Evolutionary conservation across 208 protist genomes (phyloP), one percentile per base, ranked within the genome.

Genomic region (Trypanosoma cruzi): DNA sequence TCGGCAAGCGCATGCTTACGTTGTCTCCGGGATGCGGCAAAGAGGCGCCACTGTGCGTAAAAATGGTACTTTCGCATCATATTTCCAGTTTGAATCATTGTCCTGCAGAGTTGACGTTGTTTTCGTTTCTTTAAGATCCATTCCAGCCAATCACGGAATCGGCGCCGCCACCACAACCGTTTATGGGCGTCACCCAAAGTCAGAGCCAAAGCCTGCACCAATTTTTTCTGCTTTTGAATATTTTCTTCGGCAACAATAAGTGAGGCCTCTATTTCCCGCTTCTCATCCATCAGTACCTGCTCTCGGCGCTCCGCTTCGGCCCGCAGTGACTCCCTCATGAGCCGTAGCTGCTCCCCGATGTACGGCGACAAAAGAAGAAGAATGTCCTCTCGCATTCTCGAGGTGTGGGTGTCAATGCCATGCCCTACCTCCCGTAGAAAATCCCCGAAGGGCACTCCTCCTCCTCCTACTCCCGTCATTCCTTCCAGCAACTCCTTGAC

Each of bases 1-100:
- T 80, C 75, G 29, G 63, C 60, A 28, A 68, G 55, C 16, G 65
- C 62, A 4, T 74, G 64, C 52, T 61, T 54, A 20, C 84, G 71
- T 3, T 77, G 72, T 44, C 78, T 73, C 2, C 81, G 77, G 26
- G 73, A 74, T 2, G 77, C 71, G 14, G 81, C 79, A 29, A 90
- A 75, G 20, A 88, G 77, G 2, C 85, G 85, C 85, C 85, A 94
- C 58, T 79, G 73, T n/a, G 71, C 64, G 71, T 81, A 87, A 5
- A 58, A 37, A 16, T 80, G 84, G 52, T 65, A 81, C 6, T 50
- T 20, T 20, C 29, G 49, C 13, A 70, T 59, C 8, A 62, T 68
- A 31, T 71, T 58, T 18, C 36, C 34, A 37, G 66, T 60, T 7
- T 42, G 32, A n/a, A 20, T 57, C 20, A 73, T 42, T 44, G 65